A percentile compares a stretch with the other conserved stretches of the same genome.
Evolutionary conservation across 2,329 filamentous ascomycete genomes (phyloP).

Genomic region (Sporothrix phasma): DNA sequence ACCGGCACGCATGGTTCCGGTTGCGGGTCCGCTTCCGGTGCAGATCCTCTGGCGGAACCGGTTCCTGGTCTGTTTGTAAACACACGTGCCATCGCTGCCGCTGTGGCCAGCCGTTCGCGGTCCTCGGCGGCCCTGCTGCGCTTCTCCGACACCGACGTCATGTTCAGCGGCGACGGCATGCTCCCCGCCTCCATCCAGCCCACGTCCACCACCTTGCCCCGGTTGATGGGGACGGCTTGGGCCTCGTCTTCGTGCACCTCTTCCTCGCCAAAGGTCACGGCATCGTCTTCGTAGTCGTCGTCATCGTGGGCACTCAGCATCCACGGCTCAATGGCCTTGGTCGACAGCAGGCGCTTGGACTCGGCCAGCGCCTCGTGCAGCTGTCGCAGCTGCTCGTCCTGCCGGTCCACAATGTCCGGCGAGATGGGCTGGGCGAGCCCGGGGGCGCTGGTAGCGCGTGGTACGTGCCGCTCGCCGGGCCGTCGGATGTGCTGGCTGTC

Average conservation of each 20-base stretch:
- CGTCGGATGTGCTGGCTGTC: not conserved
- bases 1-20: not conserved
- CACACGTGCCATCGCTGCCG: constrained; percentile 1
- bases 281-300: not conserved
- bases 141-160: not conserved
- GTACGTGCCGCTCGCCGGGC: not conserved
- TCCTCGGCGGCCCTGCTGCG: not conserved
- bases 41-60: not conserved
- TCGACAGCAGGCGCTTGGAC: constrained; percentile 11
- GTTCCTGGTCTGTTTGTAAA: not conserved
- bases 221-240: not conserved
- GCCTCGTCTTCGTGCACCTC: constrained; percentile 9
- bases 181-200: constrained; percentile 3
- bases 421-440: not conserved
- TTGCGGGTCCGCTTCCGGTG: not conserved
- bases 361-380: constrained; percentile 14
- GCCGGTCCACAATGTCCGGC: not conserved
- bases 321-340: constrained; percentile 14
- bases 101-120: constrained; percentile 4
- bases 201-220: constrained; percentile 6
- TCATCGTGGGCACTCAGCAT: not conserved
- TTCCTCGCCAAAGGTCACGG: not conserved
- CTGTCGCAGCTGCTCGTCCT: constrained; percentile 12
- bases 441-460: not conserved
- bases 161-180: constrained; percentile 6